Percentiles rank a stretch among this genome's conserved stretches.
phyloP scores from a whole-genome alignment of 306 rosid genomes.

The Abrus pulchellus region DNA sequence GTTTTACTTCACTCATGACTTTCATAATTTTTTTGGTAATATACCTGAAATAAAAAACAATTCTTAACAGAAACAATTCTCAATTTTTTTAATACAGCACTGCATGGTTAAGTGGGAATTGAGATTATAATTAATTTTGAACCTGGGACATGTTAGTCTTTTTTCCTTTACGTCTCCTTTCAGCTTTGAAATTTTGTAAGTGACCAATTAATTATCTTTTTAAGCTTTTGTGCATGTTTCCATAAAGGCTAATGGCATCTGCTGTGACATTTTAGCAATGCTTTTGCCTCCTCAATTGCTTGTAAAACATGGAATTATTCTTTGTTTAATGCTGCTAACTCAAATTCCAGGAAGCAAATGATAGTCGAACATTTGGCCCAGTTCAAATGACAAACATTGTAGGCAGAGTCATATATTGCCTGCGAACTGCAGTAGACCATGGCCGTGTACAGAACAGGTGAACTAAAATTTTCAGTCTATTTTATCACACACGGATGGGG shows the following conservation, averaged over 20 bases:
- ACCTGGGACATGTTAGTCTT: conserved; percentile 24
- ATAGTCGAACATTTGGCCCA: conserved; percentile 94
- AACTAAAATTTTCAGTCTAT: conserved; percentile 44
- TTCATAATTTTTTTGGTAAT: not conserved
- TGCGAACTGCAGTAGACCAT: conserved; percentile 93
- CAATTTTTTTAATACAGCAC: conserved; percentile 20
- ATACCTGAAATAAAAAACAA: not conserved
- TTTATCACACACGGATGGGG: conserved; percentile 13
- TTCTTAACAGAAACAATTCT: not conserved
- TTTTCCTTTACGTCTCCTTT: conserved; percentile 1
- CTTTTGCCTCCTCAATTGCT: conserved; percentile 38
- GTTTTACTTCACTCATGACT: conserved; percentile 2
- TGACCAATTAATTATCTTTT: not conserved
- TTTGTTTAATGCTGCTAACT: conserved; percentile 39
- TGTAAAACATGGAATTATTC: not conserved
- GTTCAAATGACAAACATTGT: conserved; percentile 82
- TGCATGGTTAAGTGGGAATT: conserved; percentile 4
- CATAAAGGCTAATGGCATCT: conserved; percentile 28
- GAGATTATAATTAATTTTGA: conserved; percentile 27
- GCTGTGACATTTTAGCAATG: conserved; percentile 6
- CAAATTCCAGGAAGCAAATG: conserved; percentile 83
- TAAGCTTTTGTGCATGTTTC: conserved; percentile 23
- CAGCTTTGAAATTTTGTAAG: conserved; percentile 21
- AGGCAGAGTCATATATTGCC: conserved; percentile 93
- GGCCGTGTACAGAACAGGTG: conserved; percentile 93